These are phyloP conservation scores for Penicillium sp. DNA, from an alignment of 2,329 filamentous ascomycete species.

Conservation along the genomic window DNA sequence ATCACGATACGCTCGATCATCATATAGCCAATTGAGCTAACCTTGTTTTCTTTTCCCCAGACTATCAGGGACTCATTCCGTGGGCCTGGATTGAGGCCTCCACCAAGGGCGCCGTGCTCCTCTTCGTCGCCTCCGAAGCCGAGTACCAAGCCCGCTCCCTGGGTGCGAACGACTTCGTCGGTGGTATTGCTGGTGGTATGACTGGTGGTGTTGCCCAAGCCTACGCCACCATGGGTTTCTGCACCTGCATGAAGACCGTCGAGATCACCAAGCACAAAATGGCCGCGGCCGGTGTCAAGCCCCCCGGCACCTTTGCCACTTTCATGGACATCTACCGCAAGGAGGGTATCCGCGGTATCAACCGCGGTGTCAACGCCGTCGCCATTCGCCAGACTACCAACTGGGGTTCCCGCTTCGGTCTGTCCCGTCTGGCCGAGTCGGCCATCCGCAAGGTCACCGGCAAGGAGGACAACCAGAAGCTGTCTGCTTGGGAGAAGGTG, in stretches of 20 bases:
- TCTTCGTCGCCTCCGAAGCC: slow-evolving; percentile 98
- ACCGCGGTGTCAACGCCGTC: slow-evolving; percentile 97
- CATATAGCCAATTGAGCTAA: neutral
- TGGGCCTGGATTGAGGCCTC: slow-evolving; percentile 99
- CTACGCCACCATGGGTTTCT: slow-evolving; percentile 99
- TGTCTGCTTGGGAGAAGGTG: slow-evolving; percentile 83
- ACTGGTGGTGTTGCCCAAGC: slow-evolving; percentile 93
- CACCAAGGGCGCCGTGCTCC: slow-evolving; percentile 97
- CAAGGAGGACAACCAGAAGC: slow-evolving; percentile 79
- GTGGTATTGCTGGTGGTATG: slow-evolving; percentile 89
- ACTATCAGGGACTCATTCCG: slow-evolving; percentile 99
- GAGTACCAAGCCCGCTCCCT: slow-evolving; percentile 87
- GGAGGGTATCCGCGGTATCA: slow-evolving; percentile 94
- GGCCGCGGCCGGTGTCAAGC: slow-evolving; percentile 77
- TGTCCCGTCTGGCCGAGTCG: slow-evolving; percentile 86
- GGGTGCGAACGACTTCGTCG: slow-evolving; percentile 82
- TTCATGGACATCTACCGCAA: slow-evolving; percentile 97
- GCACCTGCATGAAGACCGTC: slow-evolving; percentile 99
- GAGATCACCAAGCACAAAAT: slow-evolving; percentile 99
- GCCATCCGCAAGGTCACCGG: slow-evolving; percentile 76
- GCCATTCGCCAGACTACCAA: slow-evolving; percentile 99
- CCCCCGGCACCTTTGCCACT: slow-evolving; percentile 86
- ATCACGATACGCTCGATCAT: neutral
- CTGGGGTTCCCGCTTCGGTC: slow-evolving; percentile 95
- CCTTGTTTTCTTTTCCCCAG: slow-evolving; percentile 49